Base-by-base conservation (phyloP, 1,284 basidiomycete genomes). In the Porogramme epimiltina region DNA sequence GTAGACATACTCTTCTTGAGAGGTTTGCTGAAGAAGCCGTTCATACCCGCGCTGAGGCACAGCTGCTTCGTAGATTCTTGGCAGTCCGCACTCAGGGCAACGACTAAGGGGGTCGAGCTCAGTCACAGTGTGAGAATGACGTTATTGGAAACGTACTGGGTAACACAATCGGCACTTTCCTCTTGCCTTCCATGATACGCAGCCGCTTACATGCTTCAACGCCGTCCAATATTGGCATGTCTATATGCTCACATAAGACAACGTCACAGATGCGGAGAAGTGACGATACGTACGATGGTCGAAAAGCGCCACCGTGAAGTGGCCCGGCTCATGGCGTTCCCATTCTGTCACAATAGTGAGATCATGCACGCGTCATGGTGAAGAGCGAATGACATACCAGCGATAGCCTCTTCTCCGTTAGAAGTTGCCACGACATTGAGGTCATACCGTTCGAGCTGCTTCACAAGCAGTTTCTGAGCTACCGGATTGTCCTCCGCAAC, bases 141-240 rank as follows among this genome's bases (percentile, higher is more conserved):
- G 31, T 41, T 49, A n/a, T 52, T 49, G 51, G 25, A 5, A 69
- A 26, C 78, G 53, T 66, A 87, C 85, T 83, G 3, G 85, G 85
- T 15, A 89, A 66, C 15, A 73, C 61, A 8, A 75, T 62, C 2
- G 73, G 59, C 9, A 72, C 68, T 58, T 81, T 82, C 18, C 77
- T 75, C 60, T 79, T 79, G 50, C 68, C 76, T 62, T 89, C 85
- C n/a, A 85, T 61, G 16, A 77, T 57, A 42, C 85, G 75, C 19
- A 89, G 50, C 33, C 81, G 76, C 63, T 87, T 87, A 34, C 82
- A 77, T 4, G 85, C 85, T 60, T 87, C 85, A 5, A 89, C 85
- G 11, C 85, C 85, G 59, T 89, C 85, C 58, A 84, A 87, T 49
- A 89, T 74, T 2, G 85, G 85, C 85, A 89, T 89, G 62, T 88